Conservation (phyloP, 306 rosid species). For the Casuarina cunninghamiana region DNA sequence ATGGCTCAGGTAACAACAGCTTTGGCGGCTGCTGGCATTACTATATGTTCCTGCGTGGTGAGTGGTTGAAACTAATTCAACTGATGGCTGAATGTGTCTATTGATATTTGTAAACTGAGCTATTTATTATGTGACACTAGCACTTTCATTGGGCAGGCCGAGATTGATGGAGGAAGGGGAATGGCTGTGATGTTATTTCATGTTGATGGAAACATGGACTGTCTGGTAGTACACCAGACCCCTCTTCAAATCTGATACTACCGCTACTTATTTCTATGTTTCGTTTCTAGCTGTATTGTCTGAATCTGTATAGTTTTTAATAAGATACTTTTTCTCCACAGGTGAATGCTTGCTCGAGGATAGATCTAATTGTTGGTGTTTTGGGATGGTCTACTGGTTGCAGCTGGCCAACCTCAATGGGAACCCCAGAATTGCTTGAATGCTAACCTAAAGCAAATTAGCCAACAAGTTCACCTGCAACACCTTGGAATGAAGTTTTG, state of each 20-base stretch:
- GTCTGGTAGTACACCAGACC: slow-evolving; percentile 56
- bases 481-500: slow-evolving; percentile 72
- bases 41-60: slow-evolving; percentile 93
- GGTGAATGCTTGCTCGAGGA: slow-evolving; percentile 65
- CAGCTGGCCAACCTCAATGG: slow-evolving; percentile 79
- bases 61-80: slow-evolving; percentile 46
- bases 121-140: slow-evolving; percentile 23
- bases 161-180: slow-evolving; percentile 93
- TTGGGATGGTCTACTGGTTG: slow-evolving; percentile 98
- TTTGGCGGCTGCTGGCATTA: slow-evolving; percentile 74
- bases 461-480: slow-evolving; percentile 21
- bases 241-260: slow-evolving; percentile 5
- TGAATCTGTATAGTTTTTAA: slow-evolving; percentile 24
- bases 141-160: slow-evolving; percentile 72
- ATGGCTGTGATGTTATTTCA: slow-evolving; percentile 90
- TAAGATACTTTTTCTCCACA: slow-evolving; percentile 33
- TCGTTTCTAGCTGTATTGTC: neutral
- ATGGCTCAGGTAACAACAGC: slow-evolving; percentile 87
- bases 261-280: slow-evolving; percentile 20
- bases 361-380: slow-evolving; percentile 74
- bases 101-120: slow-evolving; percentile 17
- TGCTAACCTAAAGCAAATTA: slow-evolving; percentile 40
- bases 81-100: slow-evolving; percentile 22
- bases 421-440: slow-evolving; percentile 48
- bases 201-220: slow-evolving; percentile 69